phyloP scores from a whole-genome alignment of 352 stramenopile genomes.

The Lagenidium giganteum region DNA sequence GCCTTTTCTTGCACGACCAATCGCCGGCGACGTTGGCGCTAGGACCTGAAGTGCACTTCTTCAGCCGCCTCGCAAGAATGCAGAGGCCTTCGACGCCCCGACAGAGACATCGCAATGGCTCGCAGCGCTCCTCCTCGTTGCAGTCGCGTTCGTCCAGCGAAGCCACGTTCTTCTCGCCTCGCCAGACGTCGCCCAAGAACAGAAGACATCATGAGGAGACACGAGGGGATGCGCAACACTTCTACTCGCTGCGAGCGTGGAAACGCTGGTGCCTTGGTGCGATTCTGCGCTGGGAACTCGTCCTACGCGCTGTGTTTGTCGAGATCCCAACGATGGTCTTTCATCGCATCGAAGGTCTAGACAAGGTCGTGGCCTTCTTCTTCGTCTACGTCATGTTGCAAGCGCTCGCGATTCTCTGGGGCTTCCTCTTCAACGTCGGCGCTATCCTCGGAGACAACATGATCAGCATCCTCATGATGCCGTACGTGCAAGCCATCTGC shows the following conservation, averaged over 20 bases:
- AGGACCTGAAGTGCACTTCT: too few species aligned
- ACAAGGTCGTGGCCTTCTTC: slow-evolving; percentile 73
- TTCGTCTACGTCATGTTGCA: slow-evolving; percentile 83
- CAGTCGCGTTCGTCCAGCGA: too few species aligned
- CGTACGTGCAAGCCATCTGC: slow-evolving; percentile 62
- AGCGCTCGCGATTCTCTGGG: slow-evolving; percentile 82
- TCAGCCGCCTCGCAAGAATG: too few species aligned
- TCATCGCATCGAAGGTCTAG: slow-evolving; percentile 32
- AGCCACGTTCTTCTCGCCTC: too few species aligned
- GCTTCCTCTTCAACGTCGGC: slow-evolving; percentile 80
- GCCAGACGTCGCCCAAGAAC: too few species aligned
- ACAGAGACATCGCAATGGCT: too few species aligned
- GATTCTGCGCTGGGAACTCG: slow-evolving; percentile 59
- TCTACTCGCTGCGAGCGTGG: slow-evolving; percentile 22
- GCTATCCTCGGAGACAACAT: slow-evolving; percentile 84
- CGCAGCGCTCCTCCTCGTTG: too few species aligned
- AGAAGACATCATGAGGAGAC: slow-evolving; percentile 10
- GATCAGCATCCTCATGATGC: slow-evolving; percentile 83
- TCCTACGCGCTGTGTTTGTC: slow-evolving; percentile 58
- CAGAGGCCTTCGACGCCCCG: too few species aligned
- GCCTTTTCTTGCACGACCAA: too few species aligned
- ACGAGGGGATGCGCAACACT: slow-evolving; percentile 1
- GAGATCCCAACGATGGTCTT: slow-evolving; percentile 45
- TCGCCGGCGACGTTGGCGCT: too few species aligned
- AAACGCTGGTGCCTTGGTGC: slow-evolving; percentile 55